A percentile compares a stretch with the other conserved stretches of the same genome.
phyloP scores from a whole-genome alignment of 116 monocot genomes.

The Phalaenopsis hybrid region DNA sequence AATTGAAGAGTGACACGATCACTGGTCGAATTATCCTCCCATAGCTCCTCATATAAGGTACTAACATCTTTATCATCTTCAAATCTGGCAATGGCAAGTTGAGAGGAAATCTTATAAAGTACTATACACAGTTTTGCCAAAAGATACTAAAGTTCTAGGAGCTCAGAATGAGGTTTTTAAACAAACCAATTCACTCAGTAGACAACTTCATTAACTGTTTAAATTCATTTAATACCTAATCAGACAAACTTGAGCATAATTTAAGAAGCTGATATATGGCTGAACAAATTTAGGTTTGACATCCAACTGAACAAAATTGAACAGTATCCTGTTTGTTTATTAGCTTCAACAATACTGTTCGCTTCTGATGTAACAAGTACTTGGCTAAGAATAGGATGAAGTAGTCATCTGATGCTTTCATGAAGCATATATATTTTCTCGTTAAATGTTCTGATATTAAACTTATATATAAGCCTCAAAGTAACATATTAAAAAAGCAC shows the following conservation, averaged over 20 bases:
- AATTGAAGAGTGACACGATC: conserved; percentile 81
- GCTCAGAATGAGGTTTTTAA: not conserved
- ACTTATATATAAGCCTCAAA: too few species aligned
- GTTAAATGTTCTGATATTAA: too few species aligned
- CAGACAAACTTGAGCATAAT: not conserved
- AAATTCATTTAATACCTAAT: not conserved
- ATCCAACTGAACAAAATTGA: too few species aligned
- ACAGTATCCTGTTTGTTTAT: too few species aligned
- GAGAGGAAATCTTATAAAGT: not conserved
- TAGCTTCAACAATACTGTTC: too few species aligned
- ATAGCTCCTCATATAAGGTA: conserved; percentile 74
- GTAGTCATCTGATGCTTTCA: too few species aligned
- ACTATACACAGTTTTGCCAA: not conserved
- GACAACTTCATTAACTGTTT: not conserved
- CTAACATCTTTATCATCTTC: conserved; percentile 95
- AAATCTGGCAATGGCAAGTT: conserved; percentile 46
- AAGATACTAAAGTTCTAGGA: not conserved
- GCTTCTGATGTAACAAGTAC: too few species aligned
- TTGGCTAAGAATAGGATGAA: too few species aligned
- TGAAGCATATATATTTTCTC: too few species aligned
- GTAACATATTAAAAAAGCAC: too few species aligned
- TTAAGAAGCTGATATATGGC: not conserved
- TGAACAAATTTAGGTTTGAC: not conserved
- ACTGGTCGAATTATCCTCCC: conserved; percentile 85
- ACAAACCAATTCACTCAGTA: not conserved